Percentiles rank a stretch among this genome's conserved stretches.
Evolutionary conservation across 164 flowering plant species (phyloP).

Genomic region (Macadamia tetraphylla): DNA sequence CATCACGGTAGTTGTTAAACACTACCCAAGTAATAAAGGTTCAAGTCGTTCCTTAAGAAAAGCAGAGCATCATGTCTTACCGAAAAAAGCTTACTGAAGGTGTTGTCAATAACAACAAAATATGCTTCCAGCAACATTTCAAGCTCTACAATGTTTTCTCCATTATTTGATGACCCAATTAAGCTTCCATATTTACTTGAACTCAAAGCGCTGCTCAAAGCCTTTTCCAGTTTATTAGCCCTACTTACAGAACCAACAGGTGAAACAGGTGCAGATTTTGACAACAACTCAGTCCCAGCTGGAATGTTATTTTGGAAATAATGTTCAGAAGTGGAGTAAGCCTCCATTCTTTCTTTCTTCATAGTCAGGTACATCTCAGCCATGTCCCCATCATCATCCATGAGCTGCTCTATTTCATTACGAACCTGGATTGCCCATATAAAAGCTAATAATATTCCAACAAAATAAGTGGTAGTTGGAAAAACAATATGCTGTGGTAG

Average conservation of each 20-base stretch:
- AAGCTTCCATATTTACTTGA: slow-evolving; percentile 70
- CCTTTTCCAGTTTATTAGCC: slow-evolving; percentile 46
- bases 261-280: slow-evolving; percentile 88
- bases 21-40: not conserved
- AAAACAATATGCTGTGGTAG: not conserved
- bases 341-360: slow-evolving; percentile 73
- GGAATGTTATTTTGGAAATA: slow-evolving; percentile 19
- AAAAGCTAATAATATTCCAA: slow-evolving; percentile 7
- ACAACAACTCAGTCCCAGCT: slow-evolving; percentile 19
- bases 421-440: slow-evolving; percentile 52
- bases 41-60: not conserved
- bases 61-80: slow-evolving; percentile 33
- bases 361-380: slow-evolving; percentile 97
- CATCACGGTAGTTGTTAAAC: not conserved
- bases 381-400: slow-evolving; percentile 99
- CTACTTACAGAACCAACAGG: slow-evolving; percentile 54
- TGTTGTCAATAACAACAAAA: slow-evolving; percentile 73
- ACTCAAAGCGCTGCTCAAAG: slow-evolving; percentile 48
- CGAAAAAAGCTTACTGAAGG: slow-evolving; percentile 73
- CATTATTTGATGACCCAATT: slow-evolving; percentile 42
- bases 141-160: slow-evolving; percentile 74
- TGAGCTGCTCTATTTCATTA: slow-evolving; percentile 94
- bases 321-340: slow-evolving; percentile 29
- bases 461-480: not conserved
- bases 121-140: slow-evolving; percentile 99